Evolutionary conservation across 2,329 filamentous ascomycete species (phyloP), one percentile per base, ranked within the genome.

Genomic region (Cladosporium halotolerans): DNA sequence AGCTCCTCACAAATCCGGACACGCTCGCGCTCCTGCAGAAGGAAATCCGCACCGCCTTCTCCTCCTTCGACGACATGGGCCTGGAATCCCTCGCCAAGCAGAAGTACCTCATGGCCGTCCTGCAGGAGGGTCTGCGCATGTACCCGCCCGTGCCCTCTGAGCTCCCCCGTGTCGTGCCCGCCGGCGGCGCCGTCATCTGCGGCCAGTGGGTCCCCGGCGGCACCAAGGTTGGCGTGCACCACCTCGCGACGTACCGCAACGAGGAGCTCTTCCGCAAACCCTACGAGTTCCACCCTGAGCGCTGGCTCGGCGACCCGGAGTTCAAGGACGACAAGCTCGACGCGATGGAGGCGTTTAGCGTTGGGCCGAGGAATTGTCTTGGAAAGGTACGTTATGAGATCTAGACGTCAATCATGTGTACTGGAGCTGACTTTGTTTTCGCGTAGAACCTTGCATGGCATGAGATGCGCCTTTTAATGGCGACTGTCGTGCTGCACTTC

Each of bases 1-100:
- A 82, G 66, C 71, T 90, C 4, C 75, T 90, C 31, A 83, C 81
- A 62, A 81, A 83, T 60, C 83, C 83, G 0, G 34, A 58, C 0
- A 76, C 75, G n/a, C 76, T 85, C 47, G 62, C 66, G 1, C 76
- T 74, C 23, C 71, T 88, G 45, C 76, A 77, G 57, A 58, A 69
- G 1, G 85, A 89, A 65, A 68, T 89, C 1, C 66, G 73, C 11
- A 57, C 50, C 4, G 52, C 60, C 2, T 79, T 78, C 59, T 58
- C 48, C 8, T 62, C 56, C 31, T 58, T 63, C 9, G 55, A 55
- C 1, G 62, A 68, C 2, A 61, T 68, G 18, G 59, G 52, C n/a
- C 54, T 63, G 9, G 59, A 62, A 7, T 50, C 34, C 8, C 57
- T 63, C 28, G 61, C 55, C 32, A 57, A 54, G 23, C 53, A 60